Evolutionary conservation across 441 rosid genomes (phyloP).

Genomic region (Manihot esculenta): DNA sequence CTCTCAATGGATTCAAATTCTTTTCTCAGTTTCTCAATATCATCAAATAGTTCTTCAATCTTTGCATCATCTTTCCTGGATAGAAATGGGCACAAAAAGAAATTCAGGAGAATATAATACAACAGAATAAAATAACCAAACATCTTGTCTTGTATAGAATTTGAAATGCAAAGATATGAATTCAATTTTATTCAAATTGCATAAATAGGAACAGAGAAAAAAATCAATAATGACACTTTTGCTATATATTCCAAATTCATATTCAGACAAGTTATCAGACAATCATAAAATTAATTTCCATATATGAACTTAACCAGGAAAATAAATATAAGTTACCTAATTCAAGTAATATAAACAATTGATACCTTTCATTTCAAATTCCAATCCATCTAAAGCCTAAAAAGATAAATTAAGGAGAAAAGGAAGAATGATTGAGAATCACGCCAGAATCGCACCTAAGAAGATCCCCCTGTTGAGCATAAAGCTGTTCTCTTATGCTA

Average conservation of each 20-base stretch:
- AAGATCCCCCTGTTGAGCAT: slow-evolving; percentile 48
- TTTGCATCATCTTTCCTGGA: slow-evolving; percentile 66
- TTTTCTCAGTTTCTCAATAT: slow-evolving; percentile 66
- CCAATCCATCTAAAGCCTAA: not conserved
- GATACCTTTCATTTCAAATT: not conserved
- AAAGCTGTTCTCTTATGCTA: slow-evolving; percentile 82
- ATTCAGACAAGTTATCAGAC: not conserved
- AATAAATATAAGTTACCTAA: not conserved
- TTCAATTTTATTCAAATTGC: no score
- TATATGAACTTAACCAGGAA: not conserved
- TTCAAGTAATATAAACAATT: not conserved
- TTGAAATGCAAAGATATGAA: not conserved
- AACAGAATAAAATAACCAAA: not conserved
- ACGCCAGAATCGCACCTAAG: slow-evolving; percentile 48
- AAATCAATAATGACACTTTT: no score
- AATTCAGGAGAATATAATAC: no score
- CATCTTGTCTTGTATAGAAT: not conserved
- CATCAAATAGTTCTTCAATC: slow-evolving; percentile 73
- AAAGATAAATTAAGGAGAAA: not conserved
- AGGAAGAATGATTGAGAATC: not conserved
- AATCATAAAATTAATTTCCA: not conserved
- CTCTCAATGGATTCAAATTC: slow-evolving; percentile 86
- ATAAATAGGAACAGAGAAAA: not conserved
- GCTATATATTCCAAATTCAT: not conserved
- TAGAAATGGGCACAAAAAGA: not conserved